Evolutionary conservation across 352 stramenopile genomes (phyloP), one percentile per base, ranked within the genome.

Genomic region (Phytophthora cryptogea): DNA sequence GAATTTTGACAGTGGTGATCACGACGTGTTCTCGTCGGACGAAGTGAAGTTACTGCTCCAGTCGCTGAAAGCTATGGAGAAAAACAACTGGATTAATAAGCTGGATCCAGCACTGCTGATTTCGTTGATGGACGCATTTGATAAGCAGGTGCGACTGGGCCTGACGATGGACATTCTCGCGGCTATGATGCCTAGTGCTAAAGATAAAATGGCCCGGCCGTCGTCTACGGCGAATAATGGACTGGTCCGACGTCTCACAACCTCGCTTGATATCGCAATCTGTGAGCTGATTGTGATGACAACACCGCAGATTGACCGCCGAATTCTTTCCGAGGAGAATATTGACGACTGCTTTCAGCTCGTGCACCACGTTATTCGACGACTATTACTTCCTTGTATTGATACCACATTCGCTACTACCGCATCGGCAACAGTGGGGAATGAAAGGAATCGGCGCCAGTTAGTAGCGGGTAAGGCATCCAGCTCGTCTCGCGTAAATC

Each of bases 311-410:
- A 84, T 94, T 54, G 84, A 96, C 17, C 71, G 84, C 10, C 63
- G 84, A 31, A 52, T 89, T 48, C 63, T 96, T 0, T 92, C 86
- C 0, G 88, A 96, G 58, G 88, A 94, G n/a, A 78, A 26, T 10
- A 92, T 96, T 52, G 80, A 95, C 31, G 86, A 89, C 40, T 96
- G 83, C 49, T 75, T 89, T 27, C 66, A 84, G 54, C 55, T 94
- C 10, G 61, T 94, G 13, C 78, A 78, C 44, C 76, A 88, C 30
- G 50, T 77, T 0, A 66, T 90, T 40, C 76, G 86, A 9, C 67
- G 64, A 26, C 27, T 92, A 26, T 56, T 94, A 14, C 65, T 92
- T 28, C 83, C 83, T 14, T 89, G 70, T 42, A 82, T 95, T 30
- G 85, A 94, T 54, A 76, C 78, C 20, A 73, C 59, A 2, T 78